Base-by-base conservation (phyloP, 2,329 filamentous ascomycete genomes). In the Paecilomyces niveus region DNA sequence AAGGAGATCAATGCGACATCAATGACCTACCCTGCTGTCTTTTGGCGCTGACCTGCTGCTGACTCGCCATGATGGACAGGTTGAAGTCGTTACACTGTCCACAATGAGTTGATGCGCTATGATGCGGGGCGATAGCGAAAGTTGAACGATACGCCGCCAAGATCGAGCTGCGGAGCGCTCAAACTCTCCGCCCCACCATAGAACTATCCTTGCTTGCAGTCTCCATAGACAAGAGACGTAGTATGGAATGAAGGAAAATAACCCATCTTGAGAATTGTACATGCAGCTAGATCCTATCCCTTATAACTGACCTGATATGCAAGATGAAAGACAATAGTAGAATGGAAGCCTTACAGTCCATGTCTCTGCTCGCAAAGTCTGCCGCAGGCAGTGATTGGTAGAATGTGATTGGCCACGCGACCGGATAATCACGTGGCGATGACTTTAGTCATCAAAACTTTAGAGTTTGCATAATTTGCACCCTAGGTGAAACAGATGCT, bases 21-120 rank as follows among this genome's bases (percentile, higher is more conserved):
- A 50, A 11, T 18, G 4, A 52, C 67, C 58, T 70, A 79, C 78
- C 78, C 68, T 80, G 78, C 66, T 80, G 78, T 67, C 73, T 79
- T 64, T 76, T 75, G 1, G 72, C 69, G 53, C 71, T 73, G 39
- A 76, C 67, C 60, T 77, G 72, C 54, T 68, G 69, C 63, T 74
- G 72, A 59, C 70, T 73, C 55, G 74, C 72, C 74, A 76, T 76
- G 59, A 59, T 67, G 62, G 58, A 52, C 55, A 57, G n/a, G 58
- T 57, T 59, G 45, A 45, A 10, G 57, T 26, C 24, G 58, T 58
- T 49, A 59, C 52, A 53, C 58, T 56, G 56, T 58, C 45, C 55
- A 59, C 63, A 63, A 61, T 70, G 67, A 70, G 65, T 64, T 66
- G 61, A 64, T 65, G 24, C 13, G 64, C 64, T 63, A 66, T 62